Base-by-base conservation (phyloP, 106 monocot species). In the Acorus calamus region DNA sequence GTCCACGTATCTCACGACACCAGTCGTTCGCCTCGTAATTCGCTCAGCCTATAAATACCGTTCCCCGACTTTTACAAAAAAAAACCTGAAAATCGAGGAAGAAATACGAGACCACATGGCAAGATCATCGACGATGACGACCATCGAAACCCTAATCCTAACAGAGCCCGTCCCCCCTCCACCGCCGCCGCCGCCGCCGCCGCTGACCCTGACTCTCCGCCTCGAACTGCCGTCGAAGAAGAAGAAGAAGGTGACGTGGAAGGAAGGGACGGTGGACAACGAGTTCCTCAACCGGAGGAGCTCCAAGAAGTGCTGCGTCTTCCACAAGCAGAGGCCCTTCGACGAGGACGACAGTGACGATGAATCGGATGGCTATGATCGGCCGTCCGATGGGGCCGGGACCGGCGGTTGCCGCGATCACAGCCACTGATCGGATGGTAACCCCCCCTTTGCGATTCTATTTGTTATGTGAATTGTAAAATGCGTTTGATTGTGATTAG, bases 191-290 rank as follows among this genome's bases (percentile, higher is more conserved):
- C 69, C 57, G 47, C 64, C 44, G 12, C 57, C 69, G 7, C 47
- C 77, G 56, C 68, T 83, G 64, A 70, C 78, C 62, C 64, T 93
- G 42, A 83, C 88, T 5, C 89, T 93, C 57, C 82, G 89, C 5
- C 81, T 93, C 54, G 66, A 53, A 59, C 75, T 70, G 43, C 71
- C 78, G 44, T n/a, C n/a, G n/a, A n/a, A n/a, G n/a, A n/a, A n/a
- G n/a, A 85, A 88, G 85, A 92, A 92, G 92, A 88, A 88, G 88
- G 92, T 93, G 11, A 65, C 84, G 49, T 93, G 92, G 92, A 83
- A 94, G 72, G 86, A 94, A 61, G 93, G 93, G 47, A 89, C 93
- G 50, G 89, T 93, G 47, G 93, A 93, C 71, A 93, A 93, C 79
- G 93, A 93, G 78, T 79, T 79, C 57, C 61, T 93, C 56, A 68